Evolutionary conservation across 192 early-diverging fungal species (phyloP), one percentile per base, ranked within the genome.

Genomic region (Phycomyces blakesleeanus): DNA sequence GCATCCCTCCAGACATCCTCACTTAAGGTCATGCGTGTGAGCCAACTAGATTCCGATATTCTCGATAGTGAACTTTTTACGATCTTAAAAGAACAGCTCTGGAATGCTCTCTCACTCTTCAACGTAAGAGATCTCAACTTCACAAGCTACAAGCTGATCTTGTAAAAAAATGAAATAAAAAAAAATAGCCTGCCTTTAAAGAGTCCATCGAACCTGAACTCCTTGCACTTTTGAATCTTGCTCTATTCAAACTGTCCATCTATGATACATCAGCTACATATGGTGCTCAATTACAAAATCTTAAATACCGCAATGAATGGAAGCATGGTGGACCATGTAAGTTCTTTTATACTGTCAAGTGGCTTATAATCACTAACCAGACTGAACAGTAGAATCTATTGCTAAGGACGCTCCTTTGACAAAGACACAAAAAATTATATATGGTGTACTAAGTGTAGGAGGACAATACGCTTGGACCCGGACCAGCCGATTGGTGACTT

Each of bases 41-140:
- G 84, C 63, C 91, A 95, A 69, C 77, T 95, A 9, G 93, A 95
- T 73, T 85, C 91, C 1, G 89, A 91, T 34, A 75, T 93, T 18
- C 81, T 95, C 25, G 92, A 95, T 56, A 73, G 64, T 40, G 92
- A 95, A 68, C 72, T 95, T 7, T 77, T 88, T 39, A 81, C 72
- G 25, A 89, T 89, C 64, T 69, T 95, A 27, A 89, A 88, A 56
- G 89, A 93, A 58, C 90, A 91, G 26, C 77, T 95, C 39, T 73
- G 83, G 73, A 72, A 72, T 39, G 83, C 85, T n/a, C 79, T 93
- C 59, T 78, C 83, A 29, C 76, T 92, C 15, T 85, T 87, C 68
- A 80, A 83, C 69, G 87, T 84, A 75, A 61, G 16, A 74, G 6
- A 14, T 11, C 5, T 16, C 11, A 1, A 25, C 5, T 0, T 12